Evolutionary conservation across 2,329 filamentous ascomycete genomes (phyloP).

Genomic region (Claviceps lovelessii): DNA sequence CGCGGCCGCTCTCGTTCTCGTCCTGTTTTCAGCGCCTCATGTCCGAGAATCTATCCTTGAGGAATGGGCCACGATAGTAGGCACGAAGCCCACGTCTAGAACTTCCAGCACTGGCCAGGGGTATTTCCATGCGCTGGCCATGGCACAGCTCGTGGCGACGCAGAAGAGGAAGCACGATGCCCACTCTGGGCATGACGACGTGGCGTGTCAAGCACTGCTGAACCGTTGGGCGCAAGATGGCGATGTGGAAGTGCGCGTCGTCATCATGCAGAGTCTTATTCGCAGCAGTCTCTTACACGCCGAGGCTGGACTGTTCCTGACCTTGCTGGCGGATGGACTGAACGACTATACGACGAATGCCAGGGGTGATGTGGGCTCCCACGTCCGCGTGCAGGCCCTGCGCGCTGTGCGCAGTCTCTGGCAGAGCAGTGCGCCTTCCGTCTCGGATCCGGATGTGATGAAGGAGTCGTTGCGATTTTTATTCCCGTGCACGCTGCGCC

Average conservation of each 20-base stretch:
- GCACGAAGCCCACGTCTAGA: constrained; percentile 18
- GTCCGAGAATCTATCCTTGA: constrained; percentile 26
- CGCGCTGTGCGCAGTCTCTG: constrained; percentile 57
- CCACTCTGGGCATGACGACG: constrained; percentile 13
- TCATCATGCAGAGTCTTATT: constrained; percentile 41
- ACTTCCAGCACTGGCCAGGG: constrained; percentile 28
- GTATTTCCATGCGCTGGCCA: constrained; percentile 38
- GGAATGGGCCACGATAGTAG: constrained; percentile 33
- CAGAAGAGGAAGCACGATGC: constrained; percentile 2
- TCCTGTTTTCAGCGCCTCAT: constrained; percentile 27
- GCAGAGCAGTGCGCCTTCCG: constrained; percentile 17
- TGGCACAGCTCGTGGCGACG: constrained; percentile 30
- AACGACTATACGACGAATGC: constrained; percentile 87
- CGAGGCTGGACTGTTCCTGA: constrained; percentile 27
- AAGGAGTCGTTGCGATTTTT: constrained; percentile 22
- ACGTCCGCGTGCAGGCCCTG: constrained; percentile 69
- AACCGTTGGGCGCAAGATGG: constrained; percentile 38
- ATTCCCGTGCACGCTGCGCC: constrained; percentile 42
- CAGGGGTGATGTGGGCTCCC: constrained; percentile 77
- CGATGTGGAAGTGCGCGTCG: constrained; percentile 37
- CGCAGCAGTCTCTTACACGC: constrained; percentile 30
- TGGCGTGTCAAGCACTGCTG: constrained; percentile 31
- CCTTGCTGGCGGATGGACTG: constrained; percentile 42
- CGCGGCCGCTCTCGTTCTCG: constrained; percentile 34
- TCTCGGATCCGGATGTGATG: constrained; percentile 12